A percentile compares a stretch with the other conserved stretches of the same genome.
Evolutionary conservation across 345 rosid genomes (phyloP).

Genomic region (Eucalyptus curtisii): DNA sequence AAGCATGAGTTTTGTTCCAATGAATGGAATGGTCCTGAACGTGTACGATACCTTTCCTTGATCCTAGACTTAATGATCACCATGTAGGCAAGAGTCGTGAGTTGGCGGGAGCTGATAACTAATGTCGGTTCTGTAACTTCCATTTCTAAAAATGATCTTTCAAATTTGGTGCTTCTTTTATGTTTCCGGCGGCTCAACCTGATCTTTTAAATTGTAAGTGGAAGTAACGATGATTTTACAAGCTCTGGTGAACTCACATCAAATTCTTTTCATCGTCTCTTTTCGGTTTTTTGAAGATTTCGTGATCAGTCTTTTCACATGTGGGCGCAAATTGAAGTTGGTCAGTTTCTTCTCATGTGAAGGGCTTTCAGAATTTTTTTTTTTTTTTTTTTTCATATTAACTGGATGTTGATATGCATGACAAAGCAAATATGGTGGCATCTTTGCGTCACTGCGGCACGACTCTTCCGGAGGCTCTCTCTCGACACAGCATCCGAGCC

Average conservation of each 20-base stretch:
- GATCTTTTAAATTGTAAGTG: too few relatives aligned
- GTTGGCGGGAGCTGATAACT: too few relatives aligned
- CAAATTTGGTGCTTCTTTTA: neutral
- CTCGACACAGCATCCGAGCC: too few relatives aligned
- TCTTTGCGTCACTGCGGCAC: neutral
- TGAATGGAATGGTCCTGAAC: neutral
- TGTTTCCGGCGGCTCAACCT: accelerated
- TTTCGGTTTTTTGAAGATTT: neutral
- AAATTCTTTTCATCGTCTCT: neutral
- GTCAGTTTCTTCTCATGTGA: neutral
- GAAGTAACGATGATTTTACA: neutral
- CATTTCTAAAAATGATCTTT: too few relatives aligned
- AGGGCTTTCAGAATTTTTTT: neutral
- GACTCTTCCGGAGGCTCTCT: too few relatives aligned
- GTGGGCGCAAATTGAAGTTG: neutral
- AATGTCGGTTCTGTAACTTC: too few relatives aligned
- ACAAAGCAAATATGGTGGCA: too few relatives aligned
- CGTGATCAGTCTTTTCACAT: neutral
- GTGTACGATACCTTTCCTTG: too few relatives aligned
- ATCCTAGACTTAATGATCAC: too few relatives aligned
- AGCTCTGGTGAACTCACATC: accelerated
- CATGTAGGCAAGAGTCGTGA: too few relatives aligned
- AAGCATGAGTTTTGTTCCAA: neutral
- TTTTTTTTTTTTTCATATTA: neutral
- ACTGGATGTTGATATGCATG: neutral